Conservation (phyloP, 108 stramenopile species). For the Discostella stelligeroides region DNA sequence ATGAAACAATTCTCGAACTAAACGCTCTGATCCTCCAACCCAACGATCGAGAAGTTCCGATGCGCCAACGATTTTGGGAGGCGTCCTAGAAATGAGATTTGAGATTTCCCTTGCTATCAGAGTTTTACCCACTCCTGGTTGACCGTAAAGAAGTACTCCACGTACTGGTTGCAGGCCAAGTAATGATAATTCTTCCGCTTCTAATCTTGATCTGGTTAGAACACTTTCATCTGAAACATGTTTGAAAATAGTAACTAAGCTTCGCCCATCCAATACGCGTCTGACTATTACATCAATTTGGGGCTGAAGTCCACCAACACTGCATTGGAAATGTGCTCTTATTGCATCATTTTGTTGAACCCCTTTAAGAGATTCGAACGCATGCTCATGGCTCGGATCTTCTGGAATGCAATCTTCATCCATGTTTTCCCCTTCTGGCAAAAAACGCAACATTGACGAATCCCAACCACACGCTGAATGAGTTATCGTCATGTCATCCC, state of each 20-base stretch:
- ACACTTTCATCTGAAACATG: constrained; percentile 1
- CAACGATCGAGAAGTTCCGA: constrained; percentile 97
- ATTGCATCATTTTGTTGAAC: constrained; percentile 70
- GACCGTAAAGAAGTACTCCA: constrained; percentile 83
- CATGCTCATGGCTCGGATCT: constrained; percentile 8
- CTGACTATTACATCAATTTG: constrained; percentile 83
- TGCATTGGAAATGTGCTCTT: constrained; percentile 52
- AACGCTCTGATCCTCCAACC: constrained; percentile 94
- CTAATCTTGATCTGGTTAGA: constrained; percentile 52
- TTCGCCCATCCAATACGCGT: constrained; percentile 71
- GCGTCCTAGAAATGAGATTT: constrained; percentile 76
- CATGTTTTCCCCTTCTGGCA: constrained; percentile 21
- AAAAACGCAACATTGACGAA: constrained; percentile 29
- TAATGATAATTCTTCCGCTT: constrained; percentile 72
- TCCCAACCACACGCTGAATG: constrained; percentile 49
- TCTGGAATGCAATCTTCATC: neutral
- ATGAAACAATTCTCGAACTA: constrained; percentile 92
- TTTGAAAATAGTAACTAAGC: constrained; percentile 52
- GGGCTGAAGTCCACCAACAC: constrained; percentile 68
- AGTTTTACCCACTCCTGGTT: constrained; percentile 77
- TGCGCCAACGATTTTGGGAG: constrained; percentile 93
- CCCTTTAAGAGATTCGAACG: constrained; percentile 49
- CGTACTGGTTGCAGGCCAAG: constrained; percentile 86
- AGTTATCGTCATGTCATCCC: constrained; percentile 57
- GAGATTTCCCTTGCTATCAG: constrained; percentile 78